phyloP scores from a whole-genome alignment of 805 yeast species.

The Scheffersomyces amazonensis region DNA sequence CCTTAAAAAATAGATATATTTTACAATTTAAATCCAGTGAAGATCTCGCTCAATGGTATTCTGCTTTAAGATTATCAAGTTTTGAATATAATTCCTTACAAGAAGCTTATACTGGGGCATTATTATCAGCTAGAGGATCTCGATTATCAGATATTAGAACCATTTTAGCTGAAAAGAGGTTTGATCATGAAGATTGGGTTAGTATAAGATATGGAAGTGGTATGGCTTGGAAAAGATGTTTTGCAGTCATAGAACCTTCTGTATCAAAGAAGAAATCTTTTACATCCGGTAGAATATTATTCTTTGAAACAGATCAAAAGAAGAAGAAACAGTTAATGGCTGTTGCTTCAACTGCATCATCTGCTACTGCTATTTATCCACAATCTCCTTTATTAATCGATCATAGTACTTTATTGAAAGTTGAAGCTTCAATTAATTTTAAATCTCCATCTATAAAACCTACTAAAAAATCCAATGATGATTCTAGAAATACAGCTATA shows the following conservation, averaged over 20 bases:
- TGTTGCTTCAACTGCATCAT: constrained; percentile 61
- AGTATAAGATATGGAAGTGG: constrained; percentile 94
- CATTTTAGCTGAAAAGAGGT: constrained; percentile 79
- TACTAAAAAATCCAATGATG: constrained; percentile 26
- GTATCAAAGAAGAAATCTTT: constrained; percentile 44
- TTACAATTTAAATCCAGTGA: constrained; percentile 70
- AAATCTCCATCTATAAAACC: constrained; percentile 38
- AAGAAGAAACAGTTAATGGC: constrained; percentile 75
- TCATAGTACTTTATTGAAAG: constrained; percentile 80
- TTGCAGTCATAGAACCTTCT: constrained; percentile 81
- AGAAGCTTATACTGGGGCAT: constrained; percentile 95
- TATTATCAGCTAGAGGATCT: constrained; percentile 88
- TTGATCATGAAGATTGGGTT: constrained; percentile 90
- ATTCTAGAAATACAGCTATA: constrained; percentile 39
- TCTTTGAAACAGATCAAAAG: constrained; percentile 81
- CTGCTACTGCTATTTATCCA: constrained; percentile 91
- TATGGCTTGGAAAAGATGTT: constrained; percentile 96
- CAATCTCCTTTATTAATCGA: constrained; percentile 78
- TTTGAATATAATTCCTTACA: constrained; percentile 83
- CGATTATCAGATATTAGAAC: constrained; percentile 83
- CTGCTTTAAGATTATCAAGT: constrained; percentile 75
- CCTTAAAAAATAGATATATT: constrained; percentile 82
- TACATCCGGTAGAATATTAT: constrained; percentile 65
- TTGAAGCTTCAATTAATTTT: constrained; percentile 77
- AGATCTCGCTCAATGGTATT: constrained; percentile 71